These are phyloP conservation scores for Dioscorea zingiberensis DNA, from an alignment of 106 monocot genomes.

Conservation along the genomic window DNA sequence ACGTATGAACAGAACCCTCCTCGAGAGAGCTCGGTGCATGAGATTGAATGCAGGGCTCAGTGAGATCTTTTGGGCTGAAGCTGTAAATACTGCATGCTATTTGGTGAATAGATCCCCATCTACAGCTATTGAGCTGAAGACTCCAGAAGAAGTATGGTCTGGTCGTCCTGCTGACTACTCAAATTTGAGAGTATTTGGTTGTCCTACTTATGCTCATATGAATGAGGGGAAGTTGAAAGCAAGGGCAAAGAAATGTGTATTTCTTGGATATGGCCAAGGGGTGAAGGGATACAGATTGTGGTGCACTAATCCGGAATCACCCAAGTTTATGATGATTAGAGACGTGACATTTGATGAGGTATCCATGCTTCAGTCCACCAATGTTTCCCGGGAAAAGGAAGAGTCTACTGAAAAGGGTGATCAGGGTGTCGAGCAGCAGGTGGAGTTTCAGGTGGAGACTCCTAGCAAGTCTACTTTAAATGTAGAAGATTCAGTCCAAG, in stretches of 20 bases:
- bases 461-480: background rate
- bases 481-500: background rate
- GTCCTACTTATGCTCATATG: background rate
- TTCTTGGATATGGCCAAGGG: background rate
- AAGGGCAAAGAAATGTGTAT: background rate
- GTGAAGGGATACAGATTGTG: background rate
- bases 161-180: background rate
- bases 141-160: background rate
- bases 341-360: too few species aligned
- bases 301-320: background rate
- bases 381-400: too few species aligned
- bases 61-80: background rate
- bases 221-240: background rate
- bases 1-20: too few species aligned
- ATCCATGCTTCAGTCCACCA: too few species aligned
- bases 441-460: background rate
- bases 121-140: background rate
- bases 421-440: too few species aligned
- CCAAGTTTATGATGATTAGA: too few species aligned
- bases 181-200: background rate
- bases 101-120: slow-evolving; percentile 1
- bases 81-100: background rate
- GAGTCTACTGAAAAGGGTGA: too few species aligned
- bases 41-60: too few species aligned
- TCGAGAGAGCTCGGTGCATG: too few species aligned